Conservation (phyloP, 371 early-diverging fungal genomes). For the Mortierella sp. region DNA sequence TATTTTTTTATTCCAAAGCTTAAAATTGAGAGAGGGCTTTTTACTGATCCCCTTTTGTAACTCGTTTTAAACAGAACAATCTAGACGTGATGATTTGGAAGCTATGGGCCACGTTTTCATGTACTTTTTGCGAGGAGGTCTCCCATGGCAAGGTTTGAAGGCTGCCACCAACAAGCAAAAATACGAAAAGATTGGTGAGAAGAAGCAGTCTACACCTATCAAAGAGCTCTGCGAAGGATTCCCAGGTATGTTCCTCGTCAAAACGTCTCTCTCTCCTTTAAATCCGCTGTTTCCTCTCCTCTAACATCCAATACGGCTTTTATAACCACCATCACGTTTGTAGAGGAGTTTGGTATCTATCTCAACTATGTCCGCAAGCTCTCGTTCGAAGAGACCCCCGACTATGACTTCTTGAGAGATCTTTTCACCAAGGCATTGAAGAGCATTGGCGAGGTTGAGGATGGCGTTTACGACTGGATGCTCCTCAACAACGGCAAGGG, state of each 20-base stretch:
- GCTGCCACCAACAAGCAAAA: conserved; percentile 99
- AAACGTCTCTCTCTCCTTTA: too few species aligned
- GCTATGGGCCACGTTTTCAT: conserved; percentile 99
- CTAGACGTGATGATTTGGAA: conserved; percentile 98
- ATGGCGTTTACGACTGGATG: conserved; percentile 96
- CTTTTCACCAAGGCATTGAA: conserved; percentile 89
- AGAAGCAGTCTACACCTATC: conserved; percentile 93
- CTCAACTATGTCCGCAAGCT: conserved; percentile 94
- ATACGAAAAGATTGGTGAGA: conserved; percentile 98
- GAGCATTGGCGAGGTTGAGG: conserved; percentile 83
- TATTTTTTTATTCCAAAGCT: neutral
- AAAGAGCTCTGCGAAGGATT: conserved; percentile 94
- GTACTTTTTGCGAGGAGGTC: conserved; percentile 97
- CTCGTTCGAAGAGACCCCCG: conserved; percentile 97
- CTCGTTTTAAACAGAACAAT: conserved; percentile 32
- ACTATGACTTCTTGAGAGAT: conserved; percentile 91
- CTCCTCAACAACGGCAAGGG: conserved; percentile 73
- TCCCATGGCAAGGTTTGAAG: conserved; percentile 99
- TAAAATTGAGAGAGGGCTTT: neutral
- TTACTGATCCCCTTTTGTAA: neutral
- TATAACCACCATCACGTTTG: neutral
- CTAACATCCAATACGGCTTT: neutral
- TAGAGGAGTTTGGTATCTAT: conserved; percentile 93
- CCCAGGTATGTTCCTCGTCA: conserved; percentile 67
- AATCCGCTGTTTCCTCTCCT: too few species aligned